phyloP scores from a whole-genome alignment of 805 yeast species.

The Ogataea philodendri region DNA sequence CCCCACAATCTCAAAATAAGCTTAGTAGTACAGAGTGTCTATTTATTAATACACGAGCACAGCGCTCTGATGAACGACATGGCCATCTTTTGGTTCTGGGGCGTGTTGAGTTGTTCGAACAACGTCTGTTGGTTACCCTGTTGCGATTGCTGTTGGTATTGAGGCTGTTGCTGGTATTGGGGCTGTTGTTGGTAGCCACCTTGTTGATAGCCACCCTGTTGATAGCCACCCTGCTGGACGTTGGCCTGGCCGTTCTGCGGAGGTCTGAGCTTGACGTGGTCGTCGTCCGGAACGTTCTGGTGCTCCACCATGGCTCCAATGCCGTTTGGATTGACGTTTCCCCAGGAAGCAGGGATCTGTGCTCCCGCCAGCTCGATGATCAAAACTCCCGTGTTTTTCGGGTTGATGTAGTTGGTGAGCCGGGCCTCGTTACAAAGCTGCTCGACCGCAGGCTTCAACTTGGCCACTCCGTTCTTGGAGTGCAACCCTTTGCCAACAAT shows the following conservation, averaged over 20 bases:
- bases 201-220: constrained; percentile 23
- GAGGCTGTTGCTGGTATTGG: constrained; percentile 32
- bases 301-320: constrained; percentile 34
- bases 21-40: not conserved
- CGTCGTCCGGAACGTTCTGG: constrained; percentile 26
- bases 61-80: constrained; percentile 15
- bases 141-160: constrained; percentile 31
- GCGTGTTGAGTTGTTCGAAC: constrained; percentile 10
- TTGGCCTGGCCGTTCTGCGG: constrained; percentile 3
- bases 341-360: constrained; percentile 40
- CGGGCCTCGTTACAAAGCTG: constrained; percentile 66
- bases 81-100: constrained; percentile 19
- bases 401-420: constrained; percentile 60
- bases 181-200: constrained; percentile 30
- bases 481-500: constrained; percentile 95
- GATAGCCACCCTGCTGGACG: constrained; percentile 13
- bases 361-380: constrained; percentile 60
- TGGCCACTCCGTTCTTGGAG: constrained; percentile 77
- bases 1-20: not conserved
- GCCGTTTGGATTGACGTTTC: constrained; percentile 30
- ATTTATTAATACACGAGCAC: constrained; percentile 18
- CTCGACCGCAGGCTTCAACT: constrained; percentile 86
- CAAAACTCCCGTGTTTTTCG: constrained; percentile 77
- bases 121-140: constrained; percentile 27
- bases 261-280: constrained; percentile 9